Evolutionary conservation across 179 eudicot genomes (phyloP).

Genomic region (Nepenthes alata): DNA sequence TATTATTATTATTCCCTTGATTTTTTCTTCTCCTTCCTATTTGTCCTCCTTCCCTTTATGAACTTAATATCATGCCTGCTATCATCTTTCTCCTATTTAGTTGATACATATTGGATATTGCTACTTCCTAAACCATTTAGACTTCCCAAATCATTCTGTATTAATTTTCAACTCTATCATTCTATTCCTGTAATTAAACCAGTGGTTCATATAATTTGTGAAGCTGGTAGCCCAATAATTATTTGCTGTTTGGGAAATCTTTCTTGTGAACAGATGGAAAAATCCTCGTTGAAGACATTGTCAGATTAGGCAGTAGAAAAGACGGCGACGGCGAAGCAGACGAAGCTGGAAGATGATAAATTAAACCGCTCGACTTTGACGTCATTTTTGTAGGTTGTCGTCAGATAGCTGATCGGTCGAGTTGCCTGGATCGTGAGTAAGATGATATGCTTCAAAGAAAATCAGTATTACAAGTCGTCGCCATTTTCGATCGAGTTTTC

Average conservation of each 20-base stretch:
- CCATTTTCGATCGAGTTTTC: too few species aligned
- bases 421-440: not conserved
- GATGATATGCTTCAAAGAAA: too few species aligned
- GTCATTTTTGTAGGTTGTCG: conserved; percentile 1
- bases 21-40: not conserved
- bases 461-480: too few species aligned
- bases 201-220: too few species aligned
- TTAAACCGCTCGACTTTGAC: not conserved
- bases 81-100: too few species aligned
- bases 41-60: not conserved
- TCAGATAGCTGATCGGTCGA: not conserved
- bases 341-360: conserved; percentile 31
- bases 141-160: too few species aligned
- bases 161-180: too few species aligned
- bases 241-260: not conserved
- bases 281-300: conserved; percentile 84
- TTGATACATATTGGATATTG: too few species aligned
- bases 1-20: not conserved
- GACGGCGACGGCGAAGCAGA: conserved; percentile 30
- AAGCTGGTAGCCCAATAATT: too few species aligned
- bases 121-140: too few species aligned
- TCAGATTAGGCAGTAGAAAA: conserved; percentile 58
- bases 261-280: conserved; percentile 63
- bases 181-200: too few species aligned
- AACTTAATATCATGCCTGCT: not conserved